Base-by-base conservation (phyloP, 2,329 filamentous ascomycete species). In the Calonectria montana region DNA sequence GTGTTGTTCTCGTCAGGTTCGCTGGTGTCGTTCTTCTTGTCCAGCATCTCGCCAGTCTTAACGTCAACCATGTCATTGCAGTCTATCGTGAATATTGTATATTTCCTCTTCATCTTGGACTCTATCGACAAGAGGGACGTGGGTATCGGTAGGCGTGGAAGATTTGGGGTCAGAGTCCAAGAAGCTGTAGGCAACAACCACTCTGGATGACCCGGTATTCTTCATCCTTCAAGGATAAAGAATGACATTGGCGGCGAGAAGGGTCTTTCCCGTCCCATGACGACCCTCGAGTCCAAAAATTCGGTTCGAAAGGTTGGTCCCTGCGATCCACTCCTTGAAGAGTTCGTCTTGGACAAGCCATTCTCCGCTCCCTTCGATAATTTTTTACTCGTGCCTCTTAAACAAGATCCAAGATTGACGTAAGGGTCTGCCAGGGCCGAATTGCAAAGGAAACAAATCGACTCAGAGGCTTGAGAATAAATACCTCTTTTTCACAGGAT, bases 201-300 rank as follows among this genome's bases (percentile, higher is more conserved):
- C 66, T 59, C 69, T 59, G 12, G 66, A 35, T n/a, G 48, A n/a
- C 15, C 31, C 65, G 23, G 59, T 45, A 3, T 16, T 63, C 59
- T 61, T 65, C 57, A 63, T 61, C 53, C 75, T 78, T 45, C 80
- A 77, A 15, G 82, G 71, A 23, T 76, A 73, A 35, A 75, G 79
- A 39, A 82, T 69, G 25, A 77, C 74, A 53, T 82, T 82, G 13
- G 81, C 77, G 71, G 81, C 78, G 69, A 82, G 69, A 25, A 81
- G 81, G 21, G 81, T 82, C 72, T 82, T 82, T 4, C 81, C 81
- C 1, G 81, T 78, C 37, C 79, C 78, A 35, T 77, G 78, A 18
- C 70, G 73, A 2, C 81, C 81, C 15, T 75, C 77, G 3, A 82
- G 67, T 1, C 81, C 73, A 13, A 82, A 63, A 0, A 81, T 65